These are phyloP conservation scores for Aphanomyces invadans DNA, from an alignment of 352 stramenopile genomes.

Conservation along the genomic window DNA sequence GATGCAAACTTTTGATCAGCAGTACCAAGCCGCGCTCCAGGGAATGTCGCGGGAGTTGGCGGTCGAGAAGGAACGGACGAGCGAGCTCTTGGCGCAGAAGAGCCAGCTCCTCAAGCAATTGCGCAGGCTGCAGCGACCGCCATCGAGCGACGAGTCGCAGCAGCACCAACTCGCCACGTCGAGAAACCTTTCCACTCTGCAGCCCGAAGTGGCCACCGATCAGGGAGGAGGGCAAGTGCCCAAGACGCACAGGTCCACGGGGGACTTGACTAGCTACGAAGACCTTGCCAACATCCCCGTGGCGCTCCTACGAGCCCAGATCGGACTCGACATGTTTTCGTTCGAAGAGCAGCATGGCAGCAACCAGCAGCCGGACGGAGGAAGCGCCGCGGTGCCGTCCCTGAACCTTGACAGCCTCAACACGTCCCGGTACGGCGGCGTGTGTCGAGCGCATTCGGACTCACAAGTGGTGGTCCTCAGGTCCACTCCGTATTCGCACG, in stretches of 20 bases:
- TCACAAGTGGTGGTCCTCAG: no score
- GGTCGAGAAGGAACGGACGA: constrained; percentile 47
- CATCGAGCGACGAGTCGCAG: neutral
- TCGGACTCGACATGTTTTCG: constrained; percentile 41
- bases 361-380: neutral
- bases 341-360: neutral
- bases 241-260: constrained; percentile 20
- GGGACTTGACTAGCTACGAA: constrained; percentile 51
- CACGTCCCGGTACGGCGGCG: neutral
- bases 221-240: neutral
- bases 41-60: constrained; percentile 44
- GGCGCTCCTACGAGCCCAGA: constrained; percentile 62
- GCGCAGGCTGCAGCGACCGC: neutral
- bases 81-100: constrained; percentile 52
- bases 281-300: constrained; percentile 62
- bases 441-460: neutral
- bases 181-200: no score
- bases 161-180: neutral
- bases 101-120: constrained; percentile 40
- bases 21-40: constrained; percentile 37
- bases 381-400: neutral
- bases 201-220: no score
- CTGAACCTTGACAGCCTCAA: neutral
- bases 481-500: neutral
- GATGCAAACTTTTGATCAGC: constrained; percentile 45